These are phyloP conservation scores for Dalbergia cultrata DNA, from an alignment of 306 rosid species.

Conservation along the genomic window DNA sequence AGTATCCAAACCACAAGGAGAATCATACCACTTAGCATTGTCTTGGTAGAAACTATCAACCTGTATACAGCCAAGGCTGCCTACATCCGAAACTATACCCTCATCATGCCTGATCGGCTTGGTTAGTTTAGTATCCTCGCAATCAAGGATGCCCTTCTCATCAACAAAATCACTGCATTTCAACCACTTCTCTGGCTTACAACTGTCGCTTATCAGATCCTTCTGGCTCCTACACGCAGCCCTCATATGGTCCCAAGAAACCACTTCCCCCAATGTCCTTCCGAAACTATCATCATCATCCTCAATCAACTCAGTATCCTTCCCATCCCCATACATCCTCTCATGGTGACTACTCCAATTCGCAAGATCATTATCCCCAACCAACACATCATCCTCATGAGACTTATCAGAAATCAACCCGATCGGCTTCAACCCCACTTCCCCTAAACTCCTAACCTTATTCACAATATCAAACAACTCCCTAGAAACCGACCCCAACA, in stretches of 20 bases:
- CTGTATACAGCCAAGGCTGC: constrained; percentile 95
- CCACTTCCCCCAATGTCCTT: constrained; percentile 82
- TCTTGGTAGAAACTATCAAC: constrained; percentile 96
- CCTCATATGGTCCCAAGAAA: constrained; percentile 95
- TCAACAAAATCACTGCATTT: constrained; percentile 89
- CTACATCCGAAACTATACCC: constrained; percentile 80
- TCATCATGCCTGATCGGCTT: constrained; percentile 91
- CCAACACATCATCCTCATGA: constrained; percentile 77
- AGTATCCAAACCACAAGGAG: constrained; percentile 96
- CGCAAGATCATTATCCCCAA: constrained; percentile 93
- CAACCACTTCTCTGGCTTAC: constrained; percentile 97
- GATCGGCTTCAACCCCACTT: constrained; percentile 64
- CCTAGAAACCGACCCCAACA: constrained; percentile 76
- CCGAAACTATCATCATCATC: constrained; percentile 96
- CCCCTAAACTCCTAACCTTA: constrained; percentile 81
- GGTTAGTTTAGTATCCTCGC: constrained; percentile 91
- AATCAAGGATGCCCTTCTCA: constrained; percentile 91
- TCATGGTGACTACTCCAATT: constrained; percentile 92
- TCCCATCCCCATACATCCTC: constrained; percentile 77
- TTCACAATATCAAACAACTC: constrained; percentile 80
- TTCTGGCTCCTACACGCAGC: constrained; percentile 78
- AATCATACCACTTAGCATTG: constrained; percentile 95
- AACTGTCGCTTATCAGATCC: constrained; percentile 74
- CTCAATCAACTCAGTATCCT: constrained; percentile 93
- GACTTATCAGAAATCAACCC: constrained; percentile 76